Evolutionary conservation across 2,329 filamentous ascomycete genomes (phyloP), one percentile per base, ranked within the genome.

Genomic region (Ceratocystis diversiconidia): DNA sequence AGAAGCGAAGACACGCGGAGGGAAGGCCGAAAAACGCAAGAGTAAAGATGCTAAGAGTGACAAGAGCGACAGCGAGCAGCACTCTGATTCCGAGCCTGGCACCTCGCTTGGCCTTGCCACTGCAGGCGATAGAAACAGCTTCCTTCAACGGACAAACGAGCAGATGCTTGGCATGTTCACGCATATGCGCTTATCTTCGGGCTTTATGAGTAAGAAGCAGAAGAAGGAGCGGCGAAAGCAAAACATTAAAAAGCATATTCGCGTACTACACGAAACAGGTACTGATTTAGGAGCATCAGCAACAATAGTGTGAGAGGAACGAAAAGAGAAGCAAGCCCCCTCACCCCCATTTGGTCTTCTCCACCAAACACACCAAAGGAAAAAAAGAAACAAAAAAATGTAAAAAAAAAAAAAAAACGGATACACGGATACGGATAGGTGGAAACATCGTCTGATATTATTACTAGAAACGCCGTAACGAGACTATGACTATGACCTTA

Each of bases 191-290:
- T 30, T 65, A 30, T 61, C 63, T 3, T 55, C 62, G 8, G 61
- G 63, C n/a, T 67, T 67, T 44, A 43, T 67, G 36, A 65, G 59
- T 5, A 65, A 63, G 30, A 65, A 65, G 61, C 59, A 62, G 43
- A 72, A 70, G 50, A 70, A 71, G 17, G 75, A 78, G 63, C 72
- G 71, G 68, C 70, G 74, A 67, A 71, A 74, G 25, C 72, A 73
- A 43, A 72, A 73, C 28, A 68, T 78, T 60, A 73, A 74, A 69
- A 73, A 72, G 50, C 73, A 73, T 25, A 77, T 77, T 63, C 72
- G 71, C 63, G 71, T 75, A 65, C 69, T 77, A 41, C 71, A 71
- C n/a, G 72, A 73, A 61, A 69, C 68, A 44, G 65, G 50, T 15
- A 8, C 50, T 25, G 30, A 36, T n/a, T 36, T 30, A 30, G 28